phyloP scores from a whole-genome alignment of 2,329 filamentous ascomycete genomes.

The Penicillium sp. region DNA sequence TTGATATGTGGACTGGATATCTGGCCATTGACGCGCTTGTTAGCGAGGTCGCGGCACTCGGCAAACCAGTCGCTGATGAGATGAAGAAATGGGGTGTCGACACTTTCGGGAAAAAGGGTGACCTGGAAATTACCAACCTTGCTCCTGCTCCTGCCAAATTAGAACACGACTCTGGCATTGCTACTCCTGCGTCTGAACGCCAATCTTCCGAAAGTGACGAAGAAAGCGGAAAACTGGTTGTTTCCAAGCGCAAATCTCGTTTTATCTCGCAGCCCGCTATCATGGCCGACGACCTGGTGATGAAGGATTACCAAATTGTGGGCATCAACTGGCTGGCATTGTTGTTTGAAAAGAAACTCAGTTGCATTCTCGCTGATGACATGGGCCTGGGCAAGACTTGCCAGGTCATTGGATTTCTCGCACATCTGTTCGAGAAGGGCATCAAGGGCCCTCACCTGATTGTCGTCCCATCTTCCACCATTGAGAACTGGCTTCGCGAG shows the following conservation, averaged over 20 bases:
- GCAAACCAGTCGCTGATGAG: conserved; percentile 62
- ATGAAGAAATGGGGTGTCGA: conserved; percentile 70
- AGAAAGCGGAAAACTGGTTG: conserved; percentile 35
- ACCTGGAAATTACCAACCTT: conserved; percentile 60
- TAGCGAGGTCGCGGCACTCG: conserved; percentile 69
- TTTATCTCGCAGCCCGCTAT: conserved; percentile 68
- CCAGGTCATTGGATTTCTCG: conserved; percentile 89
- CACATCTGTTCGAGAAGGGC: conserved; percentile 71
- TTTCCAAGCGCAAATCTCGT: conserved; percentile 36
- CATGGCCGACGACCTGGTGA: conserved; percentile 71
- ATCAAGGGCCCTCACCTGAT: conserved; percentile 74
- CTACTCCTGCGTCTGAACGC: conserved; percentile 56
- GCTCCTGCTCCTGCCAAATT: conserved; percentile 38
- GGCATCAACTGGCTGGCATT: conserved; percentile 93
- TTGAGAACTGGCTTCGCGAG: conserved; percentile 94
- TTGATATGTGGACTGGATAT: conserved; percentile 75
- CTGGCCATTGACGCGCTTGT: conserved; percentile 82
- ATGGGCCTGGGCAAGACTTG: conserved; percentile 97
- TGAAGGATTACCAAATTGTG: conserved; percentile 93
- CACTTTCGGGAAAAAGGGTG: conserved; percentile 62
- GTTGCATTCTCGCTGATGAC: conserved; percentile 92
- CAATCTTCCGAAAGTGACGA: conserved; percentile 39
- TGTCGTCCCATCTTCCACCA: conserved; percentile 86
- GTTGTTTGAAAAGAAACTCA: conserved; percentile 74
- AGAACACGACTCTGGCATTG: conserved; percentile 64